Conservation (phyloP, 2,329 filamentous ascomycete genomes). For the Hortaea werneckii region DNA sequence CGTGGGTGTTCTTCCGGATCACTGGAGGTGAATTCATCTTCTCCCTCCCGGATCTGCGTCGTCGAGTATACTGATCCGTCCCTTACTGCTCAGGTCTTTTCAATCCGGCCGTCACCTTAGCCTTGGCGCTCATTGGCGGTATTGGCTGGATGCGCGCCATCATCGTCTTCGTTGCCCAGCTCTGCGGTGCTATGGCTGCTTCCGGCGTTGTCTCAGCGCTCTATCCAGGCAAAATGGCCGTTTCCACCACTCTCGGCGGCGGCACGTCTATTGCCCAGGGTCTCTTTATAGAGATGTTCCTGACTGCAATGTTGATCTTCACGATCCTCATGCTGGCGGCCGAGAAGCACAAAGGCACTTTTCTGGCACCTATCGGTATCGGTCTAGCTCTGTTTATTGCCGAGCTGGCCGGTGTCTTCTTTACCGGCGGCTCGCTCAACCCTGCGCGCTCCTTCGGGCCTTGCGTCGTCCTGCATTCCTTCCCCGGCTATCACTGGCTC, state of each 20-base stretch:
- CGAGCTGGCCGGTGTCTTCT: conserved; percentile 32
- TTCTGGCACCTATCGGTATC: conserved; percentile 36
- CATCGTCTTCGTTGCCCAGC: conserved; percentile 36
- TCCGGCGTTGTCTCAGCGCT: conserved; percentile 35
- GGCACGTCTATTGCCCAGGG: conserved; percentile 35
- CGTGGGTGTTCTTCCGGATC: conserved; percentile 37
- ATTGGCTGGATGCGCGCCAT: conserved; percentile 35
- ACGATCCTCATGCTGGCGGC: conserved; percentile 38
- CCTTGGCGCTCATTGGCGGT: conserved; percentile 38
- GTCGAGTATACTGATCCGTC: not conserved
- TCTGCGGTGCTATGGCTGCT: conserved; percentile 36
- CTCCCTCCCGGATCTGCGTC: conserved; percentile 11
- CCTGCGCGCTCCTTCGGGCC: conserved; percentile 41
- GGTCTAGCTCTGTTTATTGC: conserved; percentile 36
- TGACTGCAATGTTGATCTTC: conserved; percentile 40
- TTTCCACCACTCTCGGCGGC: conserved; percentile 34
- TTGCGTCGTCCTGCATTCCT: conserved; percentile 32
- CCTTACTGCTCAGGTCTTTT: conserved; percentile 25
- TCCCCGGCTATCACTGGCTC: conserved; percentile 40
- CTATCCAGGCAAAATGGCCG: conserved; percentile 36
- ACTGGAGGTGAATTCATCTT: conserved; percentile 27
- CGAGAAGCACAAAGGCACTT: conserved; percentile 34
- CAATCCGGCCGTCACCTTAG: conserved; percentile 36
- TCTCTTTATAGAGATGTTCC: conserved; percentile 42
- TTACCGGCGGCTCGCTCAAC: conserved; percentile 29